Evolutionary conservation across 2,329 filamentous ascomycete species (phyloP), one percentile per base, ranked within the genome.

Genomic region (Pseudogymnoascus sp.): DNA sequence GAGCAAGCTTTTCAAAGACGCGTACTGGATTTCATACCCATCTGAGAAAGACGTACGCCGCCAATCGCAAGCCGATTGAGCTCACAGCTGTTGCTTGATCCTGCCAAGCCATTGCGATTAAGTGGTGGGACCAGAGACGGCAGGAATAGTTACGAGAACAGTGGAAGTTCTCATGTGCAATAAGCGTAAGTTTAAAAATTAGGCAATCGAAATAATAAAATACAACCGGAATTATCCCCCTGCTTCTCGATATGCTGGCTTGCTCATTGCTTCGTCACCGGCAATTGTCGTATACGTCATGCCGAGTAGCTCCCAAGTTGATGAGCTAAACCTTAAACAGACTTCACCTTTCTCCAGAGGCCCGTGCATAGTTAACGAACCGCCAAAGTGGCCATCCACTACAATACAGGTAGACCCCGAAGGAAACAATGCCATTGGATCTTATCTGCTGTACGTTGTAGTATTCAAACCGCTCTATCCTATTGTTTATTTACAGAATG

Each of bases 1-100:
- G 59, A 26, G 45, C 23, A 26, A 21, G 18, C 8, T 37, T 30
- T 57, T 61, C 52, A 39, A 52, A 57, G 38, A 30, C 13, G 21
- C 35, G 38, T 21, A 35, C 33, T 58, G 13, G 60, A 60, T 15
- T 21, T 70, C 77, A 67, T 74, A 84, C 82, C 81, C 82, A 85
- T 76, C 84, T 74, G 58, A 87, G 69, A 68, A 86, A 86, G 61
- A 84, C 70, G 68, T 80, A 84, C 13, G 79, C 74, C 30, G 74
- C 69, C 3, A 77, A 58, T 60, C 82, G 76, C 57, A 84, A 69
- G 9, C 71, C 75, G 35, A 82, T 66, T 28, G 84, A 84, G 62
- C 73, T 76, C 55, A 69, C 58, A 35, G 63, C 58, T 3, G 68
- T 63, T 41, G 61, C 63, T 58, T 65, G 68, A 33, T 70, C 69